Percentiles rank a stretch among this genome's conserved stretches.
These are phyloP conservation scores for Spongospora subterranea DNA, from an alignment of 208 protist genomes.

Conservation along the genomic window DNA sequence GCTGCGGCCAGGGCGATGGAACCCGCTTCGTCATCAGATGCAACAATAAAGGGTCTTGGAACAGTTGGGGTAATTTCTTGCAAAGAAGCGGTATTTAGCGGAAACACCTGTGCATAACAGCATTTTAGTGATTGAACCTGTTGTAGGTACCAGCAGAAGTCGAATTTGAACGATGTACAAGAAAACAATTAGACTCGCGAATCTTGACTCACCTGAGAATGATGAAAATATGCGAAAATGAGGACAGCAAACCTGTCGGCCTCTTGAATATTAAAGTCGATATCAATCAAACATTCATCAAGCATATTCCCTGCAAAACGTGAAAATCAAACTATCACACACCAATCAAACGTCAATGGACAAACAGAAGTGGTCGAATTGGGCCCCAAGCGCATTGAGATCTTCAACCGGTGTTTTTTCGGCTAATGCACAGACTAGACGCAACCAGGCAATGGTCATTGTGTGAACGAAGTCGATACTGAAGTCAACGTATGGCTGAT, in stretches of 20 bases:
- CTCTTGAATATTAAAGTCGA: conserved; percentile 53
- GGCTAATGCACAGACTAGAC: not conserved
- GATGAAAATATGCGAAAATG: conserved; percentile 39
- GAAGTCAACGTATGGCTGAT: conserved; percentile 39
- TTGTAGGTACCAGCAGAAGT: not conserved
- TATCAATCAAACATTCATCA: conserved; percentile 6
- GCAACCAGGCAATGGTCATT: not conserved
- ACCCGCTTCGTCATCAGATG: no score
- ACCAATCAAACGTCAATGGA: not conserved
- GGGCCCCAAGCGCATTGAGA: conserved; percentile 4
- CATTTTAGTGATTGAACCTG: no score
- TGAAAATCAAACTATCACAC: not conserved
- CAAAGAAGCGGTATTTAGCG: conserved; percentile 18
- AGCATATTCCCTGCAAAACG: not conserved
- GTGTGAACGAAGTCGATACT: not conserved
- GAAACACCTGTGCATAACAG: no score
- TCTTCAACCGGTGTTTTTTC: not conserved
- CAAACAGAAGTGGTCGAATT: conserved; percentile 17
- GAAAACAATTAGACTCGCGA: no score
- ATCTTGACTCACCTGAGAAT: not conserved
- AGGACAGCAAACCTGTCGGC: conserved; percentile 28
- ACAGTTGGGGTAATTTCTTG: no score
- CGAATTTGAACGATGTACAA: not conserved
- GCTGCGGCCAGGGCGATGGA: no score
- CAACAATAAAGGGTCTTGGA: no score